Conservation (phyloP, 108 stramenopile species). For the Fistulifera solaris region DNA sequence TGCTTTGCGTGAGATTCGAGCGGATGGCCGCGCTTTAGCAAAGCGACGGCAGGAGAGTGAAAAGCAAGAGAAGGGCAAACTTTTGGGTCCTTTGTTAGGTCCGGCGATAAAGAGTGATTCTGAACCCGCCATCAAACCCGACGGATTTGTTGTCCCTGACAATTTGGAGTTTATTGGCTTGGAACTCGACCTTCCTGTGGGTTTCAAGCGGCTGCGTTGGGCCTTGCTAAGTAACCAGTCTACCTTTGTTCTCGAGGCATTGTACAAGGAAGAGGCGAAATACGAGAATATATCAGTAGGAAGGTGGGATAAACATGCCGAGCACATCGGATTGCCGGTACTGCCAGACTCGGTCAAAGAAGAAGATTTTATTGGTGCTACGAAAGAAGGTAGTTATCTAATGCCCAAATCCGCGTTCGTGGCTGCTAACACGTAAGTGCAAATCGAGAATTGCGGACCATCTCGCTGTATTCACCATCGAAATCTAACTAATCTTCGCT, state of each 20-base stretch:
- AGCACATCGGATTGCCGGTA: slow-evolving; percentile 39
- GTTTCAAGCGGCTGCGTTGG: slow-evolving; percentile 62
- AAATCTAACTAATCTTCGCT: too few relatives aligned
- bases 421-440: slow-evolving; percentile 49
- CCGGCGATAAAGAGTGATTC: slow-evolving; percentile 57
- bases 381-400: slow-evolving; percentile 33
- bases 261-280: slow-evolving; percentile 43
- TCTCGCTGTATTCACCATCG: too few relatives aligned
- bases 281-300: slow-evolving; percentile 55
- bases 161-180: slow-evolving; percentile 57
- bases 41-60: slow-evolving; percentile 36
- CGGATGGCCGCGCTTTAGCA: slow-evolving; percentile 37
- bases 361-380: slow-evolving; percentile 44
- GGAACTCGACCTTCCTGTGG: slow-evolving; percentile 70
- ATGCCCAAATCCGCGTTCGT: slow-evolving; percentile 81
- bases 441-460: too few relatives aligned
- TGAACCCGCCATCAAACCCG: slow-evolving; percentile 24
- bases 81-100: slow-evolving; percentile 57
- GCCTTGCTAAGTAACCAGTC: slow-evolving; percentile 48
- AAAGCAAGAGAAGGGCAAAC: slow-evolving; percentile 21
- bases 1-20: slow-evolving; percentile 60
- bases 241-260: slow-evolving; percentile 45
- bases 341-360: slow-evolving; percentile 38
- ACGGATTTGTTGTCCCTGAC: slow-evolving; percentile 44
- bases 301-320: slow-evolving; percentile 46